Percentiles rank a stretch among this genome's conserved stretches.
These are phyloP conservation scores for Begonia masoniana DNA, from an alignment of 306 rosid species.

Conservation along the genomic window DNA sequence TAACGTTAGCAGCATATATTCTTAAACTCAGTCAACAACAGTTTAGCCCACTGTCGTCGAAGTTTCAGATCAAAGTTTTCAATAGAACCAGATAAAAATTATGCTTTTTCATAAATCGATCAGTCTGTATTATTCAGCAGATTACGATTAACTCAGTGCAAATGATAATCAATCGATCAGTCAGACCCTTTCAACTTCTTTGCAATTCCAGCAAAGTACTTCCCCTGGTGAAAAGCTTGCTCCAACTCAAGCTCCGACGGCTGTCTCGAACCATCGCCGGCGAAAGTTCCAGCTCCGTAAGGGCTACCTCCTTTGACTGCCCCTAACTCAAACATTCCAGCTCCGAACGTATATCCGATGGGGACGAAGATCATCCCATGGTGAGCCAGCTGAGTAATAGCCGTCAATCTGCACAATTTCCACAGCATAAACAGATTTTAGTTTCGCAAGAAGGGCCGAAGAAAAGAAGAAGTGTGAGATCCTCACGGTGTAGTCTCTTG, in stretches of 20 bases:
- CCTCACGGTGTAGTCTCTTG: conserved; percentile 86
- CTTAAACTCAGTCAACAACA: no score
- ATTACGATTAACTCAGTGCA: no score
- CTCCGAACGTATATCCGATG: conserved; percentile 78
- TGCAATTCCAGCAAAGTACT: conserved; percentile 67
- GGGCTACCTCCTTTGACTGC: conserved; percentile 77
- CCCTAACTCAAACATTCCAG: conserved; percentile 94
- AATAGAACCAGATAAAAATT: no score
- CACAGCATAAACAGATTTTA: conserved; percentile 1
- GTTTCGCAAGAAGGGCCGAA: neutral
- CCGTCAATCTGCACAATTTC: conserved; percentile 56
- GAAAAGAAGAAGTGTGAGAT: neutral
- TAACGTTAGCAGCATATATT: no score
- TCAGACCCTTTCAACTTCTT: conserved; percentile 60
- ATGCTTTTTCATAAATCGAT: no score
- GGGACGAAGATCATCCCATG: conserved; percentile 94
- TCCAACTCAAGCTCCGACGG: conserved; percentile 79
- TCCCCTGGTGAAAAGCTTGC: conserved; percentile 90
- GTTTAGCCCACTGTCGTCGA: no score
- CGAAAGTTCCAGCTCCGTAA: conserved; percentile 81
- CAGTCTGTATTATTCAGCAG: no score
- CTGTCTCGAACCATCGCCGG: conserved; percentile 75
- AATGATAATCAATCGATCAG: no score
- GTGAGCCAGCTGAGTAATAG: conserved; percentile 90
- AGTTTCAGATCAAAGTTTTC: no score